Base-by-base conservation (phyloP, 352 stramenopile species). In the Phytopythium chamaehyphon region DNA sequence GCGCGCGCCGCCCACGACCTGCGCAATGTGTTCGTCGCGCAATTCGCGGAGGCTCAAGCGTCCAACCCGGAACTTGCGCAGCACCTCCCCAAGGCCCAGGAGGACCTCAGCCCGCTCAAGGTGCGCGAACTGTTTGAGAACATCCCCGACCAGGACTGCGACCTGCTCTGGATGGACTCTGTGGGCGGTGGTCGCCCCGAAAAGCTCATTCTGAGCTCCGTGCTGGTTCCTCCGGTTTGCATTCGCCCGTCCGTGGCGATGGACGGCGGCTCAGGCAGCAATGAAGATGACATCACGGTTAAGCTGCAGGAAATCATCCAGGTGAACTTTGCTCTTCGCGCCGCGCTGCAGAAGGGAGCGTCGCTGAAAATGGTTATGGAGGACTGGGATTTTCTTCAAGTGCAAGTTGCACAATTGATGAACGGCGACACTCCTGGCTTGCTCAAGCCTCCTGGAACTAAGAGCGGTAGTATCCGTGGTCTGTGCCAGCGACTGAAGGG, bases 301-400 rank as follows among this genome's bases (percentile, higher is more conserved):
- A 99, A 99, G 69, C 81, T 99, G 1, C 91, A 99, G 69, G 97
- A 99, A 68, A 99, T 99, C 69, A 86, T 99, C 43, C 96, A 99
- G 45, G 90, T 99, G 26, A 99, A 99, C 81, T 90, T 96, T 43
- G 95, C 95, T 14, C 76, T 99, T 3, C 82, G 93, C 48, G 73
- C 95, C 9, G 95, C 94, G 21, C 77, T 99, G 23, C 81, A 85
- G 37, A 96, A 98, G 38, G 98, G 98, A 35, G 93, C 91, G 35
- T 96, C 93, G 52, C 93, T 98, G 43, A 98, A 97, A 47, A 99
- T 98, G 69, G 96, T 99, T 45, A 98, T 99, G 84, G 97, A 99
- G 69, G 89, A 98, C 69, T 99, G 97, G 96, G 96, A 99, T 64
- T 98, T 99, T 60, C 76, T 99, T 54, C 97, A 99, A 78, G 90